phyloP scores from a whole-genome alignment of 306 rosid genomes.

The Psophocarpus tetragonolobus region DNA sequence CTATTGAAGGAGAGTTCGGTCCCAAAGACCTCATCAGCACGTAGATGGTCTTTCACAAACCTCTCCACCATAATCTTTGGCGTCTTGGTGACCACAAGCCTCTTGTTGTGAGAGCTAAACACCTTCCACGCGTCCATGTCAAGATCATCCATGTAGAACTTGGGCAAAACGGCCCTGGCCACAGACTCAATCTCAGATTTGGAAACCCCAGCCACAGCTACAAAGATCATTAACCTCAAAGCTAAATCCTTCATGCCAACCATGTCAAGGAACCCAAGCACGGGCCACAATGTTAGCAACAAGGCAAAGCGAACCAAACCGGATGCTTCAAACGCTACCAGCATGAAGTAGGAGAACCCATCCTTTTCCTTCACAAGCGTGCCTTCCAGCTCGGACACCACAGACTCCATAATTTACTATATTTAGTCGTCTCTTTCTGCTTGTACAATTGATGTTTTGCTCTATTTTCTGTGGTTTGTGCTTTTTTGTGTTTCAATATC shows the following conservation, averaged over 20 bases:
- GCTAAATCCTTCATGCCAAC: conserved; percentile 43
- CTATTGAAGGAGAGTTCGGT: conserved; percentile 54
- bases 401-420: conserved; percentile 51
- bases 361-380: conserved; percentile 64
- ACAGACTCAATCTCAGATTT: conserved; percentile 66
- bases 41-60: conserved; percentile 79
- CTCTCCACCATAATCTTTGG: conserved; percentile 81
- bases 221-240: conserved; percentile 63
- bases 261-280: conserved; percentile 41
- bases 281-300: conserved; percentile 67
- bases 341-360: conserved; percentile 78
- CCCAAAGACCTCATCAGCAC: conserved; percentile 74
- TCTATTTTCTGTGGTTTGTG: not conserved
- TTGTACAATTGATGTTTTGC: not conserved
- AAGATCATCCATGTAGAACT: conserved; percentile 79
- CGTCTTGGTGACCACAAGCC: conserved; percentile 66
- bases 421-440: not conserved
- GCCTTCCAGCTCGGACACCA: conserved; percentile 85
- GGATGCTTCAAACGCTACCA: conserved; percentile 82
- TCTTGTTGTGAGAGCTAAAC: conserved; percentile 40
- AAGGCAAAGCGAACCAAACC: conserved; percentile 73
- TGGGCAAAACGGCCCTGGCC: conserved; percentile 81
- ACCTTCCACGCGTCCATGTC: conserved; percentile 70
- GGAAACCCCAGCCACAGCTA: conserved; percentile 57
- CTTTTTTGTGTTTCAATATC: not conserved